Evolutionary conservation across 177 flowering plant species (phyloP), one percentile per base, ranked within the genome.

Genomic region (Vitis hybrid): DNA sequence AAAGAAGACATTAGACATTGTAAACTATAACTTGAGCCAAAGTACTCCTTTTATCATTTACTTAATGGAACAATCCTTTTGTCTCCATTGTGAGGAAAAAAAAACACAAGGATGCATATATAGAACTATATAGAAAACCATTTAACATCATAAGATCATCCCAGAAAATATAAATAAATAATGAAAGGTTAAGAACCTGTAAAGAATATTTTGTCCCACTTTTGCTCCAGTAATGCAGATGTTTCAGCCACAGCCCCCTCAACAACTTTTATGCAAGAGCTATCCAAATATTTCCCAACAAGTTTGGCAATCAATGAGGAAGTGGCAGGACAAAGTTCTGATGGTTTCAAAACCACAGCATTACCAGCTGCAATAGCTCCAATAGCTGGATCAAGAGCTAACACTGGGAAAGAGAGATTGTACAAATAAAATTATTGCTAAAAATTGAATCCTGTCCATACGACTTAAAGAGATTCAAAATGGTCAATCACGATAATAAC

Each of bases 321-420:
- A 61, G 94, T 71, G 26, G 94, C 92, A 10, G 94, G 97, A 68
- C 95, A 71, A 49, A 90, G 51, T 81, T 94, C 98, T 68, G 98
- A 94, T 68, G 98, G 97, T 76, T 94, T 94, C 61, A 92, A 72
- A 31, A 92, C 97, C 59, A 90, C 86, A 48, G 85, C 73, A 78
- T 92, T 92, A 29, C 98, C 98, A 71, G 98, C 97, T 14, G 97
- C 87, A 68, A 94, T 84, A 61, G 98, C 98, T 80, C 97, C 98
- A 65, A 94, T 71, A 49, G 92, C 79, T 26, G 98, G 98, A 78
- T 92, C 97, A 31, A 94, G 82, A n/a, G 97, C 83, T 72, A 94
- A 76, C 83, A 87, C 98, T 94, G 85, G 31, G 68, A 34, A 48
- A 69, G 13, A 56, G 14, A 74, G 20, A 72, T 1, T 1, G 55